Evolutionary conservation across 352 stramenopile species (phyloP).

Genomic region (Globisporangium spiculum): DNA sequence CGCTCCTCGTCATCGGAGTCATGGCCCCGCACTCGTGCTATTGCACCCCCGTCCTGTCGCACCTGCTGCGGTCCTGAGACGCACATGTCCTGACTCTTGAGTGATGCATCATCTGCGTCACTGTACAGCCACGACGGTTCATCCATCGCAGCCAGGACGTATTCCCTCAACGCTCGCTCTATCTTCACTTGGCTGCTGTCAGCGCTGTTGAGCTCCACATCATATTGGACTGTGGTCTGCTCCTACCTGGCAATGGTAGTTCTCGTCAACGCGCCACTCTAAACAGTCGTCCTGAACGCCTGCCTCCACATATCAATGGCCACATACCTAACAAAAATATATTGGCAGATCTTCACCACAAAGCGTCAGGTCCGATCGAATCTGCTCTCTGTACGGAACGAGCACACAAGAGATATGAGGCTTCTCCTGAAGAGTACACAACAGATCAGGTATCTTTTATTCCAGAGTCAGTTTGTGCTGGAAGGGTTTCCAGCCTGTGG

Average conservation of each 20-base stretch:
- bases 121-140: neutral
- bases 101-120: neutral
- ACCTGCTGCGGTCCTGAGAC: neutral
- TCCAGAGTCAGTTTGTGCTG: slow-evolving; percentile 14
- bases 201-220: neutral
- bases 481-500: slow-evolving; percentile 9
- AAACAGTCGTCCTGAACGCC: slow-evolving; percentile 6
- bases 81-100: neutral
- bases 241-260: neutral
- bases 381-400: neutral
- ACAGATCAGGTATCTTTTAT: neutral
- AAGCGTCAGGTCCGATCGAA: neutral
- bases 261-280: neutral
- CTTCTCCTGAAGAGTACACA: neutral
- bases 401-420: neutral
- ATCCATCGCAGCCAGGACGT: slow-evolving; percentile 1
- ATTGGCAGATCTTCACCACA: neutral
- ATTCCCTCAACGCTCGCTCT: neutral
- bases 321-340: slow-evolving; percentile 2
- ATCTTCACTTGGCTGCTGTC: neutral
- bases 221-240: neutral
- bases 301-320: neutral
- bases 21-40: neutral
- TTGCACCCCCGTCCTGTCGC: neutral
- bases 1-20: slow-evolving; percentile 11